These are phyloP conservation scores for Aphanomyces astaci DNA, from an alignment of 352 stramenopile species.

Conservation along the genomic window DNA sequence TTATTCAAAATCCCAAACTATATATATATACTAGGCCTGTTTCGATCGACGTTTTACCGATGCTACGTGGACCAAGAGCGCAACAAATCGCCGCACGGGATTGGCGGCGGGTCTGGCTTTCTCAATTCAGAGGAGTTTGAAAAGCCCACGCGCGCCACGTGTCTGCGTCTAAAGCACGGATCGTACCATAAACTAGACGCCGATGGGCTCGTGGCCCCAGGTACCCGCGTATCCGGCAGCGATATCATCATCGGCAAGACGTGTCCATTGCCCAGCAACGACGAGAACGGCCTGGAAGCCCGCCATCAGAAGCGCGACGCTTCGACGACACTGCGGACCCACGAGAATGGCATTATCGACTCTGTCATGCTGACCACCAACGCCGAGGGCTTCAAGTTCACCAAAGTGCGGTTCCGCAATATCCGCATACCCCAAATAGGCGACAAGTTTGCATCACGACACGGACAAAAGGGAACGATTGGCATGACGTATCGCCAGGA, in stretches of 20 bases:
- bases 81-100: conserved; percentile 76
- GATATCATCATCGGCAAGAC: conserved; percentile 99
- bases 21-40: conserved; percentile 97
- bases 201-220: conserved; percentile 95
- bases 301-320: conserved; percentile 95
- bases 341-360: conserved; percentile 99
- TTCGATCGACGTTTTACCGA: conserved; percentile 98
- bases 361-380: conserved; percentile 99
- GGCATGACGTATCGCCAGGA: conserved; percentile 99
- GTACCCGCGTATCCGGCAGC: conserved; percentile 94
- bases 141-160: conserved; percentile 92
- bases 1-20: too few relatives aligned
- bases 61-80: conserved; percentile 95
- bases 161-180: conserved; percentile 89
- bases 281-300: conserved; percentile 74
- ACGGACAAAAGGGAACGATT: conserved; percentile 92
- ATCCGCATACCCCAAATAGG: conserved; percentile 98
- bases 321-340: conserved; percentile 94
- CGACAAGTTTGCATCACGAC: conserved; percentile 96
- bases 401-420: conserved; percentile 97
- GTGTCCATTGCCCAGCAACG: conserved; percentile 75
- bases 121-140: conserved; percentile 91
- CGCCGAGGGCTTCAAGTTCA: conserved; percentile 95
- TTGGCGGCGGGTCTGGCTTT: conserved; percentile 41
- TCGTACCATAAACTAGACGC: conserved; percentile 99